These are phyloP conservation scores for Trapa incisa DNA, from an alignment of 345 rosid species.

Conservation along the genomic window DNA sequence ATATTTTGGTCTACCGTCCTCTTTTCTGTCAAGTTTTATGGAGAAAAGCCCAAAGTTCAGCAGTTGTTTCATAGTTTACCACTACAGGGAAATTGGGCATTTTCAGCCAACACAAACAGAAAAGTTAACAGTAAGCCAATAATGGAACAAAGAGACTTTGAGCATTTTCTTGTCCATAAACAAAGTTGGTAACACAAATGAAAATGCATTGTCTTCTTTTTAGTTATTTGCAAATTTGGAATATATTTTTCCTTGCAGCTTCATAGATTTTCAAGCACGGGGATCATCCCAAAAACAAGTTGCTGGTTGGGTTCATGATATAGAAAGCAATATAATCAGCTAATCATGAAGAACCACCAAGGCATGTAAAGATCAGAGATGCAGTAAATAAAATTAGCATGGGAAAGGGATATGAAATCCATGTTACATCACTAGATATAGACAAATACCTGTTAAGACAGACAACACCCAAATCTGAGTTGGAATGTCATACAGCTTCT, in stretches of 20 bases:
- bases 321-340: neutral
- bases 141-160: no score
- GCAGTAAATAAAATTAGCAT: neutral
- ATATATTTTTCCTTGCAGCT: neutral
- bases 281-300: neutral
- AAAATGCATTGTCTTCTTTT: no score
- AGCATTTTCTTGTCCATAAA: no score
- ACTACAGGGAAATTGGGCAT: no score
- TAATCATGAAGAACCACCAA: neutral
- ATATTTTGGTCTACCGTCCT: no score
- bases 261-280: neutral
- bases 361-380: neutral
- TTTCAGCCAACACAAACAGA: no score
- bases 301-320: neutral
- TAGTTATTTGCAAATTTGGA: no score
- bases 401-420: neutral
- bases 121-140: no score
- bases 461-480: slow-evolving; percentile 95
- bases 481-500: slow-evolving; percentile 80
- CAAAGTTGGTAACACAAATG: no score
- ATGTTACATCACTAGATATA: neutral
- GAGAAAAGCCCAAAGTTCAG: no score
- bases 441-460: slow-evolving; percentile 54
- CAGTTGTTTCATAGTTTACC: no score
- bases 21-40: no score